Base-by-base conservation (phyloP, 2,329 filamentous ascomycete species). In the Mycogone perniciosa region DNA sequence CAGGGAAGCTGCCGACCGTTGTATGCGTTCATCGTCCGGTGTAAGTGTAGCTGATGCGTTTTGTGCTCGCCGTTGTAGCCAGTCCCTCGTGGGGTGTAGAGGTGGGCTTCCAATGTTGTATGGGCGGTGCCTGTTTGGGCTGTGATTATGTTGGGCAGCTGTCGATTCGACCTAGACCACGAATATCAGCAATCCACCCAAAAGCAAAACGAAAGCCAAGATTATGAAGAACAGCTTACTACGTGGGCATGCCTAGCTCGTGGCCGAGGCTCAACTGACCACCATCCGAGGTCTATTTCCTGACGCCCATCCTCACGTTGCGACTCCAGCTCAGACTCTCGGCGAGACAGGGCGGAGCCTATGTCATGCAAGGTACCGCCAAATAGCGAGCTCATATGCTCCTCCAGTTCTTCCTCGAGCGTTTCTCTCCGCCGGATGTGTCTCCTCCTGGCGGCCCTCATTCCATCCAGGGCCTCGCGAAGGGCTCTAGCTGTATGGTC, bases 351-450 rank as follows among this genome's bases (percentile, higher is more conserved):
- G n/a, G 31, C 35, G 4, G 48, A 33, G 4, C 42, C 50, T 5
- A 54, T 10, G 8, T 54, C 58, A n/a, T 51, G 53, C 54, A 50
- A 58, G 34, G 44, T 52, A 27, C 54, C 51, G 9, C 58, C 54
- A 30, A 62, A 64, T 2, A 65, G 42, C 26, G 54, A 55, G 31
- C 56, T 59, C 46, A 67, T 56, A 20, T 60, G 60, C 34, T 66
- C 62, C 46, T 64, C 62, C 7, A 67, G 47, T 2, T 51, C 48
- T 26, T 63, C 62, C 31, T 58, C 57, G 20, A 20, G 20, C 20
- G 20, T 20, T 20, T 20, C 20, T 20, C 20, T 20, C 20, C 20
- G 20, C 20, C 20, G 20, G 20, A 20, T 20, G 20, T 20, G 20
- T 46, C 59, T 59, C n/a, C 52, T 55, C 27, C 57, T 54, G 27